Conservation (phyloP, 768 basidiomycete genomes). For the Scleroderma bovista region DNA sequence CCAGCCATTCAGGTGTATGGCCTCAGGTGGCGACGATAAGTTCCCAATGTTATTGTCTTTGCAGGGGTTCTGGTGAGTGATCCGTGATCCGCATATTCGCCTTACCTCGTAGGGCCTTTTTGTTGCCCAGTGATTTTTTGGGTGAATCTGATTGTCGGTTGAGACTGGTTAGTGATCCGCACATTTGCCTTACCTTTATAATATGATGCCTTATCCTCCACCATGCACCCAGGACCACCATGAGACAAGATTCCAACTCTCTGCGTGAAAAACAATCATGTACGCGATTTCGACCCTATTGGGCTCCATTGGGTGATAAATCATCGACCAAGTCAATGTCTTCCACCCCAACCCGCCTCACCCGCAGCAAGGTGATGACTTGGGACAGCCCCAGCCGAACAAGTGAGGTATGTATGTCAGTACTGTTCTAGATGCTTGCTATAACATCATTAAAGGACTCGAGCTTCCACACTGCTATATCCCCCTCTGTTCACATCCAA, state of each 20-base stretch:
- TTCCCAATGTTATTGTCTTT: not conserved
- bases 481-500: not conserved
- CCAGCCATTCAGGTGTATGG: not conserved
- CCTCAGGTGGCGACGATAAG: not conserved
- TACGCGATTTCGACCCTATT: not conserved
- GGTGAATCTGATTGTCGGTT: not conserved
- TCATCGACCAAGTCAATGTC: too few species aligned
- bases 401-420: not conserved
- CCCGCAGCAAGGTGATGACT: not conserved
- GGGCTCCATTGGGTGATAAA: not conserved
- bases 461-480: not conserved
- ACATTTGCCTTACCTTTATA: not conserved
- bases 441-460: not conserved
- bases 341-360: not conserved
- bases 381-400: not conserved
- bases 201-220: not conserved
- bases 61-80: not conserved
- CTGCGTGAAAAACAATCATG: not conserved
- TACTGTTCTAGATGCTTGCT: not conserved
- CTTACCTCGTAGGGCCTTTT: not conserved
- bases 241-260: not conserved
- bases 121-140: not conserved
- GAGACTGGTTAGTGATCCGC: not conserved
- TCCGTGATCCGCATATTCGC: not conserved
- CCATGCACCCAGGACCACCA: not conserved